These are phyloP conservation scores for Alternaria viburni DNA, from an alignment of 2,329 filamentous ascomycete genomes.

Conservation along the genomic window DNA sequence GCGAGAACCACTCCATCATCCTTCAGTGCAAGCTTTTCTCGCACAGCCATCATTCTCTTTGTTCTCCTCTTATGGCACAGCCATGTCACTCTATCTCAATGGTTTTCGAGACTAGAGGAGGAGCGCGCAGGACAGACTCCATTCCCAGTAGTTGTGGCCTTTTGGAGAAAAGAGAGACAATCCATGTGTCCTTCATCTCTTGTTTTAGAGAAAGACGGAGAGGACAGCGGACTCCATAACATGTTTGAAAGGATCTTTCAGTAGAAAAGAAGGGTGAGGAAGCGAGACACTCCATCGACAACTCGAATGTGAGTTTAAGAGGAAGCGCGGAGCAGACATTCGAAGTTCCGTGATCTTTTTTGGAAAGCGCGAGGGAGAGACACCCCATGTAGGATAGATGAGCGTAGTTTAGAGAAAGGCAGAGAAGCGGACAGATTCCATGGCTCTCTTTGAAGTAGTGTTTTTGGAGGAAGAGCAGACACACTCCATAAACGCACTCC, in stretches of 20 bases:
- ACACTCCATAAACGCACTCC: not conserved
- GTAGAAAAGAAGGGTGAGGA: not conserved
- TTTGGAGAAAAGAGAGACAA: not conserved
- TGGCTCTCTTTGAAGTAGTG: not conserved
- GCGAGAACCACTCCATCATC: not conserved
- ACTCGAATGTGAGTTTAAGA: rapidly evolving
- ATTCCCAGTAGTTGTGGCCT: too few species aligned
- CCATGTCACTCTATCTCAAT: not conserved
- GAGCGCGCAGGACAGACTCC: not conserved
- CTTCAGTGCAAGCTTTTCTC: rapidly evolving
- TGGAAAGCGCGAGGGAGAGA: not conserved
- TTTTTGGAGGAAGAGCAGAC: not conserved
- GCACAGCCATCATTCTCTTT: not conserved
- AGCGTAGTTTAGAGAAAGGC: not conserved
- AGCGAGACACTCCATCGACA: rapidly evolving
- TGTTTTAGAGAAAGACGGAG: not conserved
- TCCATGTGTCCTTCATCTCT: not conserved
- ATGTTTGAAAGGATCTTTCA: not conserved
- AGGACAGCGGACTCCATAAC: not conserved
- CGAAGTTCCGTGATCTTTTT: not conserved
- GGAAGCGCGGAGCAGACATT: not conserved
- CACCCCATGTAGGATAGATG: not conserved
- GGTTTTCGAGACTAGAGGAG: not conserved
- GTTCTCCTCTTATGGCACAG: not conserved
- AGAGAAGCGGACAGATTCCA: not conserved